phyloP scores from a whole-genome alignment of 2,329 filamentous ascomycete species.

The Cladosporium oxysporum region DNA sequence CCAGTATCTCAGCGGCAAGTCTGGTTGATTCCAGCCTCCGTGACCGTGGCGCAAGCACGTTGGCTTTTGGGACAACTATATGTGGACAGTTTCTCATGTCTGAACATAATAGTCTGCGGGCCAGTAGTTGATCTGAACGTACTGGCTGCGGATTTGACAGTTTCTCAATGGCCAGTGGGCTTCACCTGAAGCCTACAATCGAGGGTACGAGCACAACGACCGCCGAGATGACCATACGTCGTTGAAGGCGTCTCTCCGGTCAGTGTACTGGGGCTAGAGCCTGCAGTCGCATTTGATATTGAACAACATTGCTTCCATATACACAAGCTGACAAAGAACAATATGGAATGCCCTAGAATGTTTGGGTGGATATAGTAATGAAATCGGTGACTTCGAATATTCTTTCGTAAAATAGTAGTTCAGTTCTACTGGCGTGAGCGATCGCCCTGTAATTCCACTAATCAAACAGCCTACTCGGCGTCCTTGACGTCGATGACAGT shows the following conservation, averaged over 20 bases:
- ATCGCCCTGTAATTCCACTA: not conserved
- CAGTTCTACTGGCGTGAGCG: not conserved
- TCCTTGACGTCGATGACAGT: conserved; percentile 60
- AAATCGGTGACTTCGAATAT: not conserved
- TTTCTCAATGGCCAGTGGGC: not conserved
- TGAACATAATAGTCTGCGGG: too few species aligned
- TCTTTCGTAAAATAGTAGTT: not conserved
- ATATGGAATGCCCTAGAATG: not conserved
- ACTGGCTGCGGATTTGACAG: not conserved
- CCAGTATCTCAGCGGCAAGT: not conserved
- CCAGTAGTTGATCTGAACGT: not conserved
- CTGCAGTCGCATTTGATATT: not conserved
- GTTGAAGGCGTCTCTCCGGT: not conserved
- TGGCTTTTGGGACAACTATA: not conserved
- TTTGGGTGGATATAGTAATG: not conserved
- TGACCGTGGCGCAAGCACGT: not conserved
- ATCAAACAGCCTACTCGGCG: conserved; percentile 39
- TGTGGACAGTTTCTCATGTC: not conserved
- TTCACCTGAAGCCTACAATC: not conserved
- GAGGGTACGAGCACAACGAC: not conserved
- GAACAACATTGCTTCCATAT: not conserved
- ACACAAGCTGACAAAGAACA: too few species aligned
- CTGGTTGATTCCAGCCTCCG: not conserved
- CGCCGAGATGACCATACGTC: not conserved
- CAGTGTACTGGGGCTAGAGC: not conserved